These are phyloP conservation scores for Phytophthora melonis DNA, from an alignment of 352 stramenopile species.

Conservation along the genomic window DNA sequence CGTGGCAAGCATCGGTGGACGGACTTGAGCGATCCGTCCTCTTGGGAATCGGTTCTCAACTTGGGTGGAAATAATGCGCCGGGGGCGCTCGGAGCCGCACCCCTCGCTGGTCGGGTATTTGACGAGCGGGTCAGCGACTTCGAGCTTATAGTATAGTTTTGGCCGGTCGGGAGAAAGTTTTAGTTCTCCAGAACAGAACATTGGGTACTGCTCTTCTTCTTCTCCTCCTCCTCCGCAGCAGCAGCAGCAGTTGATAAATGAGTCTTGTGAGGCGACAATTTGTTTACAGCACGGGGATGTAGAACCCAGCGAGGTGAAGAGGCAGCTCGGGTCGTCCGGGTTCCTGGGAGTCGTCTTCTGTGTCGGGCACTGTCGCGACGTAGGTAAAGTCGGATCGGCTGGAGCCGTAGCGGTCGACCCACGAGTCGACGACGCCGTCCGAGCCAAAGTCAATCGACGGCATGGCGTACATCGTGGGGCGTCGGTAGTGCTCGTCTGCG, in stretches of 20 bases:
- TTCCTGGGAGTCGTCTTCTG: conserved; percentile 18
- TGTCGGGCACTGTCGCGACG: conserved; percentile 31
- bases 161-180: neutral
- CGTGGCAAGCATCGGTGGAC: conserved; percentile 10
- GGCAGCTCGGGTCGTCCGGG: neutral
- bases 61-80: neutral
- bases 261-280: neutral
- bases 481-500: conserved; percentile 29
- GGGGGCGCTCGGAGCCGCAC: neutral
- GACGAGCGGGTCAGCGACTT: conserved; percentile 1
- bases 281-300: conserved; percentile 42
- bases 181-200: neutral
- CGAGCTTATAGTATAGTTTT: conserved; percentile 19
- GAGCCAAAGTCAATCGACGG: conserved; percentile 30
- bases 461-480: conserved; percentile 44
- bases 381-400: conserved; percentile 38
- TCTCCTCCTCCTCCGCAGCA: too few relatives aligned
- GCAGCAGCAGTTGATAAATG: conserved; percentile 1
- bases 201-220: conserved; percentile 11
- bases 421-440: conserved; percentile 29
- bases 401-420: conserved; percentile 38
- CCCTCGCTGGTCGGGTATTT: too few relatives aligned
- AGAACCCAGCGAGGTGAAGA: conserved; percentile 28
- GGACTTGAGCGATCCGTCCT: neutral
- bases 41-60: neutral